phyloP scores from a whole-genome alignment of 768 basidiomycete species.

The Lactarius tabidus region DNA sequence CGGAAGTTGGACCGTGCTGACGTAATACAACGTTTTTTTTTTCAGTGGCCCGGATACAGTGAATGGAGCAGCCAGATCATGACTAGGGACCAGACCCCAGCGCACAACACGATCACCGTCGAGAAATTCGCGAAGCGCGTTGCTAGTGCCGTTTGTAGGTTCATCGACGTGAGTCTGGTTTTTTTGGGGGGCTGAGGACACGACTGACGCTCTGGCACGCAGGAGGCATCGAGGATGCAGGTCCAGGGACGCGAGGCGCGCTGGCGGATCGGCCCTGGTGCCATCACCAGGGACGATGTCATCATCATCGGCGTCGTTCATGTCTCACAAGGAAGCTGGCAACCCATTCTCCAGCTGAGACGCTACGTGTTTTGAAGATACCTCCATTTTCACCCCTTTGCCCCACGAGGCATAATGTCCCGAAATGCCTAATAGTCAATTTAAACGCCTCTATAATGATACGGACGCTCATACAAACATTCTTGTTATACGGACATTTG shows the following conservation, averaged over 20 bases:
- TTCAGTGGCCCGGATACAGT: slow-evolving; percentile 6
- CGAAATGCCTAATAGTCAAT: neutral
- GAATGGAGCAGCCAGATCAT: slow-evolving; percentile 12
- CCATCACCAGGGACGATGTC: slow-evolving; percentile 3
- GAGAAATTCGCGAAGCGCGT: slow-evolving; percentile 14
- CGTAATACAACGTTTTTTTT: neutral
- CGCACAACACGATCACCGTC: neutral
- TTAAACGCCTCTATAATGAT: neutral
- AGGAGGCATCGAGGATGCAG: neutral
- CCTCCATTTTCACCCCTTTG: neutral
- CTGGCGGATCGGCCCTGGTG: slow-evolving; percentile 3
- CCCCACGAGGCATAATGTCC: neutral
- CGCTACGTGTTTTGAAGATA: slow-evolving; percentile 1
- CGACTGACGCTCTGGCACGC: too few species aligned
- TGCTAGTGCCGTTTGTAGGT: slow-evolving; percentile 3
- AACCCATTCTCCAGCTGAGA: slow-evolving; percentile 18
- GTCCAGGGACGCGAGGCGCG: neutral
- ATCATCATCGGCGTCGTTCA: slow-evolving; percentile 8
- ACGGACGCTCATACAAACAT: neutral
- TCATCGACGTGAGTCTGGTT: slow-evolving; percentile 11
- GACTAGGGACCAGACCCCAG: slow-evolving; percentile 11
- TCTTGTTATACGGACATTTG: neutral
- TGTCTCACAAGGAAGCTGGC: slow-evolving; percentile 22
- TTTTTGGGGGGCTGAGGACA: too few species aligned
- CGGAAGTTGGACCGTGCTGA: neutral